Conservation (phyloP, 2,329 filamentous ascomycete species). For the Botryotinia convoluta region DNA sequence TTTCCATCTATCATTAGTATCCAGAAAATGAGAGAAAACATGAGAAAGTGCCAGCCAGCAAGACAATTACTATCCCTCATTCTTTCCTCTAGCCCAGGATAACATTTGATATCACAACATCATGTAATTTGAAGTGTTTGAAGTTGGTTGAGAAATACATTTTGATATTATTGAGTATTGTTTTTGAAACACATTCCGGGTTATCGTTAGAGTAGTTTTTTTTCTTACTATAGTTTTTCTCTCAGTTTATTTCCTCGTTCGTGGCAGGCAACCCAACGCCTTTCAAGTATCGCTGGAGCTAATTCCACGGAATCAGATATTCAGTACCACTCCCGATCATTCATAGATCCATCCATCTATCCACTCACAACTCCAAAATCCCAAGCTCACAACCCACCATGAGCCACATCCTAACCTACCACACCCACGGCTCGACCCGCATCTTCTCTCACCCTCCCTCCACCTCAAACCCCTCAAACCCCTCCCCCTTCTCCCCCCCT, state of each 20-base stretch:
- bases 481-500: not conserved
- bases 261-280: not conserved
- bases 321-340: rapidly evolving
- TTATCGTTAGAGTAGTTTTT: not conserved
- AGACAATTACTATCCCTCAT: not conserved
- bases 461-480: not conserved
- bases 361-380: no score
- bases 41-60: not conserved
- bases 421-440: not conserved
- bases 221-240: not conserved
- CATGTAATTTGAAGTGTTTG: not conserved
- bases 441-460: not conserved
- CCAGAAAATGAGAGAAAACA: not conserved
- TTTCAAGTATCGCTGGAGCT: not conserved
- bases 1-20: not conserved
- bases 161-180: not conserved
- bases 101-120: no score
- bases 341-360: not conserved
- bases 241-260: rapidly evolving
- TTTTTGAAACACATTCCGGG: not conserved
- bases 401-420: not conserved
- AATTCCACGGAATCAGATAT: not conserved
- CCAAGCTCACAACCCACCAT: not conserved
- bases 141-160: not conserved
- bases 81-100: no score